Conservation (phyloP, 2,329 filamentous ascomycete genomes). For the Phaeosphaeriaceae sp. region DNA sequence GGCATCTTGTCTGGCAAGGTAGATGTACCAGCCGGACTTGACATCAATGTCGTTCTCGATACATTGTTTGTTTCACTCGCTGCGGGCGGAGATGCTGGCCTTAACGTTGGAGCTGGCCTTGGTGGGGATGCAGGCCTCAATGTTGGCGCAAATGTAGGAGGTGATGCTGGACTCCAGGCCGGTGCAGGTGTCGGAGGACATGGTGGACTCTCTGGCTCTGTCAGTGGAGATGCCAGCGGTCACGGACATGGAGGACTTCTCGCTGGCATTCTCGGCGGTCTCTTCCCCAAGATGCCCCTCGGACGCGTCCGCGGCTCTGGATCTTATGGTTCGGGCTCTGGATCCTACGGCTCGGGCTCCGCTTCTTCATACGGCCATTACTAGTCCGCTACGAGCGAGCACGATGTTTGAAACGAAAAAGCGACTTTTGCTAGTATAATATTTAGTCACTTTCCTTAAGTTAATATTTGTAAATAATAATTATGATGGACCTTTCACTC, state of each 20-base stretch:
- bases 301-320: not conserved
- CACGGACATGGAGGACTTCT: conserved; percentile 24
- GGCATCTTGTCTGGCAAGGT: not conserved
- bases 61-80: not conserved
- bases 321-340: not conserved
- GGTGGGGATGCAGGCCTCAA: not conserved
- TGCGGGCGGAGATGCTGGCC: not conserved
- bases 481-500: not conserved
- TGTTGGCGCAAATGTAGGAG: not conserved
- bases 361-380: not conserved
- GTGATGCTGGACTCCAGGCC: not conserved
- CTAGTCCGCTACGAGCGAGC: not conserved
- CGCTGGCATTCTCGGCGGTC: not conserved
- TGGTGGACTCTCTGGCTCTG: not conserved
- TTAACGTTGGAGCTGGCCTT: not conserved
- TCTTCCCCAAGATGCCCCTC: not conserved
- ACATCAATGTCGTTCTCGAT: not conserved
- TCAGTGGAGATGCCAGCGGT: not conserved
- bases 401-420: not conserved
- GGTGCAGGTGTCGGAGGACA: not conserved
- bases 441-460: not conserved
- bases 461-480: not conserved
- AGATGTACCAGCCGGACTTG: not conserved
- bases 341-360: too few relatives aligned
- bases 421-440: not conserved